phyloP scores from a whole-genome alignment of 257 asterid genomes.

The Solanum rostratum region DNA sequence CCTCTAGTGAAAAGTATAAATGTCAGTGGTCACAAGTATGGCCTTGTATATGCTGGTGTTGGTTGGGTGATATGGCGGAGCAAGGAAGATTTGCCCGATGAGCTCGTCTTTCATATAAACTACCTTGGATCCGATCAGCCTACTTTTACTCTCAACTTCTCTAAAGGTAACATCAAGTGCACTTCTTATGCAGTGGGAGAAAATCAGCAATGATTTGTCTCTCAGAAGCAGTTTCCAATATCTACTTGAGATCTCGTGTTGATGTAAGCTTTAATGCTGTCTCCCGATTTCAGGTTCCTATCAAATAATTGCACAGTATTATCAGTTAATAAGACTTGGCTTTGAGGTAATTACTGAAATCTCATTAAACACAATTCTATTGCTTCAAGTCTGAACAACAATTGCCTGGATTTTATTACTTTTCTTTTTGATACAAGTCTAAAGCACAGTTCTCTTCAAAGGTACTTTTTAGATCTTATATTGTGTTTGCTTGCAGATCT shows the following conservation, averaged over 20 bases:
- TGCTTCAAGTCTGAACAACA: neutral
- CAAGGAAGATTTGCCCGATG: conserved; percentile 56
- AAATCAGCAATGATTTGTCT: neutral
- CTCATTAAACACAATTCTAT: neutral
- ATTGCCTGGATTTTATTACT: neutral
- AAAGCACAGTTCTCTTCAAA: neutral
- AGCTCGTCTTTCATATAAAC: conserved; percentile 64
- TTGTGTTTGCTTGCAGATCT: neutral
- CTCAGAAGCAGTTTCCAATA: neutral
- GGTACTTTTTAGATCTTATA: neutral
- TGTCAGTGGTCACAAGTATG: conserved; percentile 76
- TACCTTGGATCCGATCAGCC: conserved; percentile 82
- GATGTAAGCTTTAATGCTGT: neutral
- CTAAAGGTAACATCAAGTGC: conserved; percentile 32
- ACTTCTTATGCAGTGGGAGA: neutral
- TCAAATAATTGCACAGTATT: conserved; percentile 68
- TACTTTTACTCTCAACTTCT: conserved; percentile 72
- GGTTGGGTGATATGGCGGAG: conserved; percentile 80
- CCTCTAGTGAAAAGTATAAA: conserved; percentile 71
- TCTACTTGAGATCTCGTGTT: neutral
- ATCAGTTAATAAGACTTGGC: conserved; percentile 82
- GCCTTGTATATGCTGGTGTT: conserved; percentile 69
- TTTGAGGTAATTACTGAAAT: conserved; percentile 41
- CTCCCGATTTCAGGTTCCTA: conserved; percentile 35
- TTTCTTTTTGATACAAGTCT: neutral